Percentiles rank a stretch among this genome's conserved stretches.
Evolutionary conservation across 176 grass and related monocot genomes (phyloP).

Genomic region (Rhynchospora breviuscula): DNA sequence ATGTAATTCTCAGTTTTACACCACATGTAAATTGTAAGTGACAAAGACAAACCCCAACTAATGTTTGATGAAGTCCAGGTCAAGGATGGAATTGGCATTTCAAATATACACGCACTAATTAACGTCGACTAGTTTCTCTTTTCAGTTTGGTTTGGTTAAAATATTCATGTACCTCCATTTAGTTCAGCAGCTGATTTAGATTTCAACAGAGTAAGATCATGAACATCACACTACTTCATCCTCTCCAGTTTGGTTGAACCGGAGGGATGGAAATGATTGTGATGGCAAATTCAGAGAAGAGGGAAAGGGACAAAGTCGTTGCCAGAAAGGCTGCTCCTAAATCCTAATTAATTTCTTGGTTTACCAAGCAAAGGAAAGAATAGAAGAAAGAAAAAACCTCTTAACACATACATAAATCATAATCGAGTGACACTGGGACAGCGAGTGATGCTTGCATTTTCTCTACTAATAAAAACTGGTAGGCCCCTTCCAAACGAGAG

Average conservation of each 20-base stretch:
- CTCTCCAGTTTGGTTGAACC: too few species aligned
- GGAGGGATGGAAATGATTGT: not conserved
- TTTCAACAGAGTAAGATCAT: too few species aligned
- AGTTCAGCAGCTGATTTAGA: not conserved
- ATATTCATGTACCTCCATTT: not conserved
- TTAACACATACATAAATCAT: not conserved
- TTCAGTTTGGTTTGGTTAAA: not conserved
- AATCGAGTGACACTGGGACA: not conserved
- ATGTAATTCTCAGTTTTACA: not conserved
- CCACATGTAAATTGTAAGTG: not conserved
- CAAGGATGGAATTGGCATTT: too few species aligned
- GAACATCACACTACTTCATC: too few species aligned
- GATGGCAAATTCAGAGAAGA: not conserved
- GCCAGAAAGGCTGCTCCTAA: not conserved
- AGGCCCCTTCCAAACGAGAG: not conserved
- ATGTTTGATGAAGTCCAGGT: too few species aligned
- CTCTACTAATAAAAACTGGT: not conserved
- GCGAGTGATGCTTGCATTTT: not conserved
- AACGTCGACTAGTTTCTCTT: not conserved
- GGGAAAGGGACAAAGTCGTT: not conserved
- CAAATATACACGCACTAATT: not conserved
- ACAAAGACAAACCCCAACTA: not conserved
- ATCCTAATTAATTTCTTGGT: not conserved
- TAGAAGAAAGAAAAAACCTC: not conserved
- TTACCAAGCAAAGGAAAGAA: not conserved